Evolutionary conservation across 1,139 yeast species (phyloP).

Genomic region (Debaryomyces subglobosus): DNA sequence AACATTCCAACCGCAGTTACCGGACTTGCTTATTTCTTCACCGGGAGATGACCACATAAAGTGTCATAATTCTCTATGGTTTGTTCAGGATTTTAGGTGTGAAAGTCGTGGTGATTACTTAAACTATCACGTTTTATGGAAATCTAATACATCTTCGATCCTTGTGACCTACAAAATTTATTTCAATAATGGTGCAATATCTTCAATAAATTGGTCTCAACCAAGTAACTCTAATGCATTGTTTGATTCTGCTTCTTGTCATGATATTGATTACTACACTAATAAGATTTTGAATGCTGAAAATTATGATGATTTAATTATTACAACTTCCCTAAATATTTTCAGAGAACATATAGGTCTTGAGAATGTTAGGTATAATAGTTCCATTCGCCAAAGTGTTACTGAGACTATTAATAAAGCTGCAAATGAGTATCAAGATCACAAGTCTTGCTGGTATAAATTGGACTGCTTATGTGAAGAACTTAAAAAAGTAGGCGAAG

Average conservation of each 20-base stretch:
- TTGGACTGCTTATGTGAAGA: constrained; percentile 70
- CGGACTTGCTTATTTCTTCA: constrained; percentile 18
- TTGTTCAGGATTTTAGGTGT: constrained; percentile 41
- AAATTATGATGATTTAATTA: constrained; percentile 44
- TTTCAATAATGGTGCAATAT: constrained; percentile 21
- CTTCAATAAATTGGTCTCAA: constrained; percentile 22
- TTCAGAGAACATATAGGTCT: constrained; percentile 30
- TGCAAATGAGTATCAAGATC: constrained; percentile 14
- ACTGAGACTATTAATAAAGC: constrained; percentile 26
- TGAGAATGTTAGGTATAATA: constrained; percentile 12
- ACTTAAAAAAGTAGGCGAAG: constrained; percentile 58
- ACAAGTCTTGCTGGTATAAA: constrained; percentile 50
- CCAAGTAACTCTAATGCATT: constrained; percentile 11
- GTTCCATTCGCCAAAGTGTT: constrained; percentile 21
- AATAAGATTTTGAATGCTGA: constrained; percentile 52
- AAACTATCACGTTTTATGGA: constrained; percentile 53
- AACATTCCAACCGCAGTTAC: constrained; percentile 29
- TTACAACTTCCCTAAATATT: constrained; percentile 43
- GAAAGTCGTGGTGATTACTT: constrained; percentile 30
- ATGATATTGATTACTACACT: constrained; percentile 39
- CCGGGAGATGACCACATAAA: constrained; percentile 11
- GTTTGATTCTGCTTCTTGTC: constrained; percentile 21
- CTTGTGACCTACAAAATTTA: constrained; percentile 29
- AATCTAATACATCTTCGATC: constrained; percentile 60
- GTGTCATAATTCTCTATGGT: constrained; percentile 47